Evolutionary conservation across 257 asterid genomes (phyloP).

Genomic region (Capsicum chinense): DNA sequence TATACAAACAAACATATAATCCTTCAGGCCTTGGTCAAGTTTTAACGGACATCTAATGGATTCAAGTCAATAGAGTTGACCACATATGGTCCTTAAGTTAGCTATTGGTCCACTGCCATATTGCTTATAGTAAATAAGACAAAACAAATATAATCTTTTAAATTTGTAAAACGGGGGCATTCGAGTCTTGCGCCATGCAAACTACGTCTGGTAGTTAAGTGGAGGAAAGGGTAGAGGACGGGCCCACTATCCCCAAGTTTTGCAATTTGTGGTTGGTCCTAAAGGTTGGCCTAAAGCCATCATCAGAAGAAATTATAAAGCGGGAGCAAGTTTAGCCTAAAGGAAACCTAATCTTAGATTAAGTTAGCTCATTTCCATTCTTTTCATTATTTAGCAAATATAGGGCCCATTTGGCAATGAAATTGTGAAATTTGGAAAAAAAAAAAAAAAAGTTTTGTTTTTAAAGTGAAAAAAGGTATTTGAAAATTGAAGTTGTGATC

Average conservation of each 20-base stretch:
- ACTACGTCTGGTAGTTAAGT: neutral
- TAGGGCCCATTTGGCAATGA: neutral
- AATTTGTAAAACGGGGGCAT: neutral
- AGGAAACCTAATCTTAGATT: neutral
- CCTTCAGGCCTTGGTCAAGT: neutral
- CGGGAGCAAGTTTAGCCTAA: neutral
- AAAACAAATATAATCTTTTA: neutral
- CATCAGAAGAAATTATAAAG: neutral
- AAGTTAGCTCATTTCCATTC: neutral
- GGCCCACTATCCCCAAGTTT: neutral
- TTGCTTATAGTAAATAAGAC: neutral
- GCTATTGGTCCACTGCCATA: neutral
- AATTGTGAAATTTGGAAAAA: no score
- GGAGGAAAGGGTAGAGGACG: neutral
- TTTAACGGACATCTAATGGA: neutral
- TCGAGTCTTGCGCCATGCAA: neutral
- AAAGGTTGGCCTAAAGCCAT: neutral
- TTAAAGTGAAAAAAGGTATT: no score
- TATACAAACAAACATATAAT: neutral
- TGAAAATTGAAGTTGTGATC: no score
- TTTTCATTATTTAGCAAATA: neutral
- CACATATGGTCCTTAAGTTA: constrained; percentile 7
- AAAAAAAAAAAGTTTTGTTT: no score
- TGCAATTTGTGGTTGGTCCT: neutral
- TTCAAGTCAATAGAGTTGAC: neutral